A percentile compares a stretch with the other conserved stretches of the same genome.
Evolutionary conservation across 129 eudicot species (phyloP).

Genomic region (Artemisia annua): DNA sequence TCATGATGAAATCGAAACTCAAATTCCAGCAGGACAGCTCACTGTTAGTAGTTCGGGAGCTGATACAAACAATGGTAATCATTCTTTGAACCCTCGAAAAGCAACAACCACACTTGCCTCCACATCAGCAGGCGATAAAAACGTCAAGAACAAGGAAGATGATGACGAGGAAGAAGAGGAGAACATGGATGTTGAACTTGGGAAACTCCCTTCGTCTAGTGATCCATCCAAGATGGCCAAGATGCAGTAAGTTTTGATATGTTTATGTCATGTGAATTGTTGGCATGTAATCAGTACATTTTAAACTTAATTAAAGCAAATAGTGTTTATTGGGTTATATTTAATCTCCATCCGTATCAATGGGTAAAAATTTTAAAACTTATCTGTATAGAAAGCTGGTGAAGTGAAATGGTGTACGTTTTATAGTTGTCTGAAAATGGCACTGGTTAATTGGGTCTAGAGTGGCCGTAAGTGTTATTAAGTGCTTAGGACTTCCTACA

Average conservation of each 20-base stretch:
- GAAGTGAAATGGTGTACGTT: not conserved
- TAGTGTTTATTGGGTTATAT: not conserved
- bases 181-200: constrained; percentile 92
- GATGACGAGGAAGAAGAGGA: too few relatives aligned
- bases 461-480: constrained; percentile 1
- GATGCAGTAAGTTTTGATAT: constrained; percentile 72
- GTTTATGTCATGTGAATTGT: constrained; percentile 6
- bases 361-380: not conserved
- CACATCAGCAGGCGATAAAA: too few relatives aligned
- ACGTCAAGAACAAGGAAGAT: too few relatives aligned
- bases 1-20: too few relatives aligned
- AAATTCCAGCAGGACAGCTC: too few relatives aligned
- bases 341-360: not conserved
- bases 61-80: too few relatives aligned
- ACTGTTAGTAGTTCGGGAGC: too few relatives aligned
- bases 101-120: too few relatives aligned
- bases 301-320: not conserved
- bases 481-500: not conserved
- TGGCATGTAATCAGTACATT: not conserved
- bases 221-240: constrained; percentile 89
- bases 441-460: not conserved
- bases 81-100: too few relatives aligned
- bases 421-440: not conserved
- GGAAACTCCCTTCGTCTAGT: constrained; percentile 52
- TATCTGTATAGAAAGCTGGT: not conserved